These are phyloP conservation scores for Mycotypha africana DNA, from an alignment of 371 early-diverging fungal genomes.

Conservation along the genomic window DNA sequence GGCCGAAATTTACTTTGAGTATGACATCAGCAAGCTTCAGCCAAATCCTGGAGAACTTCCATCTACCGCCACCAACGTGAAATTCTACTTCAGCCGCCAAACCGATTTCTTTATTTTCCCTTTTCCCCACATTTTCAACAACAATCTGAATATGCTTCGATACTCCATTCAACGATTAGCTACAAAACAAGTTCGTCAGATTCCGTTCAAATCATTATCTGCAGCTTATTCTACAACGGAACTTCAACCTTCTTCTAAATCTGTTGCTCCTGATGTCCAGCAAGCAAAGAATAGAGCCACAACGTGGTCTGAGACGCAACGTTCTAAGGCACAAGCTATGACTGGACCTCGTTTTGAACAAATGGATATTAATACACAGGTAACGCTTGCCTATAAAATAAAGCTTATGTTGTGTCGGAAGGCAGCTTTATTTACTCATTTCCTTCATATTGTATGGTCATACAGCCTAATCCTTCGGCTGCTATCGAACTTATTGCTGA, in stretches of 20 bases:
- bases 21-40: too few relatives aligned
- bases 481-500: conserved; percentile 91
- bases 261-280: conserved; percentile 26
- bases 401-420: too few relatives aligned
- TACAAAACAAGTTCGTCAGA: conserved; percentile 1
- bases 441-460: too few relatives aligned
- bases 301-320: conserved; percentile 78
- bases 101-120: not conserved
- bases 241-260: conserved; percentile 31
- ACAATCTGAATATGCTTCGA: too few relatives aligned
- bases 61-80: too few relatives aligned
- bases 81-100: too few relatives aligned
- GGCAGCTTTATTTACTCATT: too few relatives aligned
- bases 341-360: conserved; percentile 89
- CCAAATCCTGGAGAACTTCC: too few relatives aligned
- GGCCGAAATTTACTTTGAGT: too few relatives aligned
- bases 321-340: conserved; percentile 64
- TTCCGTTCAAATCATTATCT: conserved; percentile 8
- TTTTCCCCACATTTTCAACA: not conserved
- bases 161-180: conserved; percentile 17
- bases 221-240: conserved; percentile 31
- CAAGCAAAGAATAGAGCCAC: conserved; percentile 74
- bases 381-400: too few relatives aligned
- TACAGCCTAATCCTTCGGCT: conserved; percentile 83
- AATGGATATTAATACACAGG: conserved; percentile 77